A percentile compares a stretch with the other conserved stretches of the same genome.
phyloP scores from a whole-genome alignment of 2,329 filamentous ascomycete species.

The Fusarium sterilihyphosum region DNA sequence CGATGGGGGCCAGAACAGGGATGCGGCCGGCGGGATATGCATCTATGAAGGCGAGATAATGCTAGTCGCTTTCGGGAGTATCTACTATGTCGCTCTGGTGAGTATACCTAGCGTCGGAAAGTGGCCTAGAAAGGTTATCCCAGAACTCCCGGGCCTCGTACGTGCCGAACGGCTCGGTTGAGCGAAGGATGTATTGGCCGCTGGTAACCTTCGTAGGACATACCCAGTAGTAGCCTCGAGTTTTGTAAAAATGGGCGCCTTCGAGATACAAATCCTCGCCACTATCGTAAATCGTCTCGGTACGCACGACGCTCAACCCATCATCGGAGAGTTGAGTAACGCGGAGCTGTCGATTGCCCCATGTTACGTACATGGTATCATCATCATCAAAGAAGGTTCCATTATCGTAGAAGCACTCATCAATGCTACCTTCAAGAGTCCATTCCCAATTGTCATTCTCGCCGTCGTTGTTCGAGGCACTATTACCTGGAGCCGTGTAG shows the following conservation, averaged over 20 bases:
- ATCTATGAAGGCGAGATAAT: neutral
- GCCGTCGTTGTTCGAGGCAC: neutral
- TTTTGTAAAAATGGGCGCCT: neutral
- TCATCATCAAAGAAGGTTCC: neutral
- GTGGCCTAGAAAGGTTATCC: neutral
- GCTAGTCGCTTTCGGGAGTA: neutral
- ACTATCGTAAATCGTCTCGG: neutral
- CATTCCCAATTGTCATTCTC: neutral
- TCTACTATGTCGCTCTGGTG: neutral
- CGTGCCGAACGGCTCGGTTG: neutral
- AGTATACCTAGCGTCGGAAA: neutral
- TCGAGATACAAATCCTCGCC: neutral
- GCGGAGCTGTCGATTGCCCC: neutral
- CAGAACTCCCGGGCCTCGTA: neutral
- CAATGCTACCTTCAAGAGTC: neutral
- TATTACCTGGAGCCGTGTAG: neutral
- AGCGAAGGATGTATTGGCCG: neutral
- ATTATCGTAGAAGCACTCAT: neutral
- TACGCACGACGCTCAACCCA: neutral
- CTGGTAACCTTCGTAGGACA: neutral
- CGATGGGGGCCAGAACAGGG: neutral
- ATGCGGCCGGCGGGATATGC: neutral
- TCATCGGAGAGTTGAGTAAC: neutral
- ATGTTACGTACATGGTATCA: neutral
- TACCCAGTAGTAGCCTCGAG: neutral